Evolutionary conservation across 1,284 basidiomycete species (phyloP), one percentile per base, ranked within the genome.

Genomic region (Abortiporus biennis): DNA sequence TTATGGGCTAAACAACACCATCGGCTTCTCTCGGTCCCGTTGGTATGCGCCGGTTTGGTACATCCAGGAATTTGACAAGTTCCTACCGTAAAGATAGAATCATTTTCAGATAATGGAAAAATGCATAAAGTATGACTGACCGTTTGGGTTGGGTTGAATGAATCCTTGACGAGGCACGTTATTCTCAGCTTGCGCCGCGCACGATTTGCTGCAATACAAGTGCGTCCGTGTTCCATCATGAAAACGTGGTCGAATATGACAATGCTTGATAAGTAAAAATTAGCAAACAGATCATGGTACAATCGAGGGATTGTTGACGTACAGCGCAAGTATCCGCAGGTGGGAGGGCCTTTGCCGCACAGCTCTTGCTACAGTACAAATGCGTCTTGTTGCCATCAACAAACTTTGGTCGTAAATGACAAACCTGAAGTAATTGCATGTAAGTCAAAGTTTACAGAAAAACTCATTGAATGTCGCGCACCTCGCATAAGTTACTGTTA

Each of bases 201-300:
- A 80, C 6, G 74, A 67, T 50, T 74, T 78, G 53, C 76, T 63
- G 51, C 78, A 80, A 53, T 68, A 80, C 13, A 72, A 67, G 55
- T 78, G 75, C 2, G 62, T 69, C 34, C 64, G 69, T 12, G 63
- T 64, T 13, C 75, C 73, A 50, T 80, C 78, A 25, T 63, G 63
- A 46, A 71, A 69, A 50, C 75, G 76, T 27, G 77, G 76, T 22
- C 74, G 66, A 42, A 63, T 66, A 46, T 72, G 69, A 53, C 76
- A 79, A 25, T 54, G 50, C 62, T 66, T 33, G 13, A 17, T 16
- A 24, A n/a, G 11, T n/a, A 11, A 33, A 6, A 20, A 23, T 38
- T 24, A 23, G 23, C n/a, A n/a, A 38, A 20, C 36, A 34, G 31
- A 9, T 33, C 22, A 17, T 30, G 27, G 20, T 24, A 12, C 11